Evolutionary conservation across 805 yeast genomes (phyloP).

Genomic region (Monosporozyma aquatica): DNA sequence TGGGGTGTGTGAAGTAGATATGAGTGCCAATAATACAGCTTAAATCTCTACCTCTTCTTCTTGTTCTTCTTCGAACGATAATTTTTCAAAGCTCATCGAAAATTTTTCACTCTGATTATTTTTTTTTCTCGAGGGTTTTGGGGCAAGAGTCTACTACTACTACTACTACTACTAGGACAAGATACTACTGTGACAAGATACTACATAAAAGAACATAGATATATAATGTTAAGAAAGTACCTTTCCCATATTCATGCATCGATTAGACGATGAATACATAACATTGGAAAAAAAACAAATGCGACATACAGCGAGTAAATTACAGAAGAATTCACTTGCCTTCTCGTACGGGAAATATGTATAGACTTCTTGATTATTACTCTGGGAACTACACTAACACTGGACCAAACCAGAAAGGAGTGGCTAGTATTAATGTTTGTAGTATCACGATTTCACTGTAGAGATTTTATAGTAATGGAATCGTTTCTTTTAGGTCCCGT

Average conservation of each 20-base stretch:
- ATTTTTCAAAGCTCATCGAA: too few relatives aligned
- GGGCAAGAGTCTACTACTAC: background rate
- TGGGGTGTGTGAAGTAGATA: too few relatives aligned
- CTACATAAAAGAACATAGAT: background rate
- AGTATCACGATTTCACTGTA: constrained; percentile 11
- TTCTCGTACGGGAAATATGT: constrained; percentile 19
- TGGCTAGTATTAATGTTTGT: too few relatives aligned
- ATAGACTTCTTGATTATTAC: constrained; percentile 17
- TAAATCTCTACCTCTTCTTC: too few relatives aligned
- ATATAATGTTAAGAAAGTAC: constrained; percentile 15
- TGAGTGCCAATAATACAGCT: too few relatives aligned
- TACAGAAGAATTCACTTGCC: background rate
- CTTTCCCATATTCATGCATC: constrained; percentile 15
- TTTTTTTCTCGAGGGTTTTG: background rate
- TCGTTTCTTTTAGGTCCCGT: constrained; percentile 4
- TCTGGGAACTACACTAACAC: constrained; percentile 11
- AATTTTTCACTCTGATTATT: too few relatives aligned
- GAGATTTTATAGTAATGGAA: constrained; percentile 1
- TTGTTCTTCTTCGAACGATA: too few relatives aligned
- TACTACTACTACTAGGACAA: background rate
- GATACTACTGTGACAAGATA: background rate
- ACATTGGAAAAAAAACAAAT: background rate
- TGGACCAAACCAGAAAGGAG: too few relatives aligned
- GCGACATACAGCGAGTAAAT: constrained; percentile 2
- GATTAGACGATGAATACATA: constrained; percentile 1